phyloP scores from a whole-genome alignment of 2,329 filamentous ascomycete genomes.

The Hymenoscyphus infarciens region DNA sequence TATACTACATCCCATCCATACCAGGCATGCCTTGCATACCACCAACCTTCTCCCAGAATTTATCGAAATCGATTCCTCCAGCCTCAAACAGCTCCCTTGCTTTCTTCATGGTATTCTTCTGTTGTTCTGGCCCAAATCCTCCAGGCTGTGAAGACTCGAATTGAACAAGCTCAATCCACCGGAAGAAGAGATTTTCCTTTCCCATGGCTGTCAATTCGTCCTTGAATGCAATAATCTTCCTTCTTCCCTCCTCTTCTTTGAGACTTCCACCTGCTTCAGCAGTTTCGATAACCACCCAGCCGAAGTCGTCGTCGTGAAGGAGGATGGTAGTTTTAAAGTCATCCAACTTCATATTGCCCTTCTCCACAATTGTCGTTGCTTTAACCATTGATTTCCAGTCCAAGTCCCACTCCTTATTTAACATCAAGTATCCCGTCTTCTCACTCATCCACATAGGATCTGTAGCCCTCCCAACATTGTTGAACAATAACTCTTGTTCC shows the following conservation, averaged over 20 bases:
- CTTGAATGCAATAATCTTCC: constrained; percentile 77
- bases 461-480: constrained; percentile 65
- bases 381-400: constrained; percentile 79
- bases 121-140: constrained; percentile 72
- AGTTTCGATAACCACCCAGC: constrained; percentile 69
- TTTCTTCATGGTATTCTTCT: constrained; percentile 67
- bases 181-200: constrained; percentile 86
- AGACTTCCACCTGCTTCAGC: constrained; percentile 45
- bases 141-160: constrained; percentile 77
- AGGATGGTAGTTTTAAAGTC: constrained; percentile 70
- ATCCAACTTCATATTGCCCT: constrained; percentile 55
- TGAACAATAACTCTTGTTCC: constrained; percentile 56
- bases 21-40: constrained; percentile 56
- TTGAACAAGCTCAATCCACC: constrained; percentile 90
- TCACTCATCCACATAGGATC: constrained; percentile 61
- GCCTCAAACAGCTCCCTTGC: constrained; percentile 72
- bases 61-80: constrained; percentile 77
- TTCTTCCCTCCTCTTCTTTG: constrained; percentile 60
- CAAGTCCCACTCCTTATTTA: constrained; percentile 82
- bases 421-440: constrained; percentile 85
- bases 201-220: constrained; percentile 70
- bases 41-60: constrained; percentile 69
- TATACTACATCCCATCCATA: constrained; percentile 36
- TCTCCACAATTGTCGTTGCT: constrained; percentile 67
- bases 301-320: constrained; percentile 62